Evolutionary conservation across 176 grass and related monocot genomes (phyloP), one percentile per base, ranked within the genome.

Genomic region (Secale cereale): DNA sequence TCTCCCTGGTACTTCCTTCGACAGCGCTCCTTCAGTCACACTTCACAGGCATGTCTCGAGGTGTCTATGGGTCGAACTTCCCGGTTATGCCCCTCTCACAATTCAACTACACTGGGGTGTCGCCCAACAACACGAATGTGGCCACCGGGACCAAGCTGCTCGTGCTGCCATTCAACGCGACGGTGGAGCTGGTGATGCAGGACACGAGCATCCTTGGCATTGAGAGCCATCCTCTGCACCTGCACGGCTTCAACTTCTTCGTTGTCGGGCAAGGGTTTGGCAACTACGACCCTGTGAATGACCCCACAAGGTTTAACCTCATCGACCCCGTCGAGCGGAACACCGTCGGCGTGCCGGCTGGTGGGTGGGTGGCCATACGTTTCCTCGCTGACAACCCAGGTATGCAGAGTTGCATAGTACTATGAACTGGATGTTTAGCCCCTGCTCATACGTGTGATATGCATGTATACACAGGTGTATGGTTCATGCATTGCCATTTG

Each of bases 181-280:
- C 77, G 0, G 87, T 92, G 71, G 89, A 91, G 84, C 75, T 94
- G 14, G 92, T 94, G 81, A 85, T 94, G 87, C 92, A 94, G 70
- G 89, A 83, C 71, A 94, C 89, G n/a, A 89, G 81, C 62, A 82
- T 94, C 54, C 82, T 85, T 29, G 90, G 90, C 23, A 79, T 76
- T 0, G 92, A 90, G 86, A 92, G 87, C 87, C 92, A 94, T 85
- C 92, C 92, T 0, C 80, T 94, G 64, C 92, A 94, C 76, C 67
- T 94, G 3, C 92, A 94, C 13, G 92, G 92, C 20, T 90, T 65
- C 67, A 90, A 91, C 72, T 94, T 92, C 87, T 92, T 82, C 10
- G 92, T 90, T 0, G 78, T 94, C 0, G 92, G 89, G 3, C 77
- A 22, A 67, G 92, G 92, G 2, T 52, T 86, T 1, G 92, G 89